Percentiles rank a stretch among this genome's conserved stretches.
Evolutionary conservation across 352 stramenopile genomes (phyloP).

Genomic region (Salisapilia sapeloensis): DNA sequence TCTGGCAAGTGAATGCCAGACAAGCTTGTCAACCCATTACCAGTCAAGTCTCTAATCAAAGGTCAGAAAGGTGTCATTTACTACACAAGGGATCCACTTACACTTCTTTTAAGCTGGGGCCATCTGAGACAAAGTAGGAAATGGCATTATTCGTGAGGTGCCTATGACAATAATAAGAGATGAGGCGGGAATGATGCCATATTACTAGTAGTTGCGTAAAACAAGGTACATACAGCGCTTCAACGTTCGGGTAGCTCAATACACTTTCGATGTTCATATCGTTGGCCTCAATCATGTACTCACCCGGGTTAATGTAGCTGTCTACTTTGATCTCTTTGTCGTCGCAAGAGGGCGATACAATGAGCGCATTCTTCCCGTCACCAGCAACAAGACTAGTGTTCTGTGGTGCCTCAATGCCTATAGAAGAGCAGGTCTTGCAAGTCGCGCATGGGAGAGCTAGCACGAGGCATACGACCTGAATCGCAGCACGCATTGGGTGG

Average conservation of each 20-base stretch:
- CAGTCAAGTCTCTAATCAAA: conserved; percentile 11
- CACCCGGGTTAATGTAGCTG: conserved; percentile 1
- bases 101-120: conserved; percentile 19
- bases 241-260: conserved; percentile 5
- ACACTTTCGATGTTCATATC: conserved; percentile 3
- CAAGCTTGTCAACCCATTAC: conserved; percentile 12
- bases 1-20: conserved; percentile 9
- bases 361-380: conserved; percentile 1
- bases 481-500: too few species aligned
- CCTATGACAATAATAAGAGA: too few species aligned
- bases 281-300: conserved; percentile 3
- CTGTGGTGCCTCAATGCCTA: too few species aligned
- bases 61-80: background rate
- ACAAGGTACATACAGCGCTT: conserved; percentile 4
- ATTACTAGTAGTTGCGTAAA: background rate
- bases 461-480: too few species aligned
- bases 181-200: conserved; percentile 15
- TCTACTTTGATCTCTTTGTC: conserved; percentile 1
- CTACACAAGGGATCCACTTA: conserved; percentile 5
- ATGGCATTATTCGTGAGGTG: conserved; percentile 14
- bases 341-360: conserved; percentile 3
- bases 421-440: too few species aligned
- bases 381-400: too few species aligned
- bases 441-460: too few species aligned
- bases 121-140: conserved; percentile 11